Base-by-base conservation (phyloP, 2,329 filamentous ascomycete species). In the Taxawa tesnikishii region DNA sequence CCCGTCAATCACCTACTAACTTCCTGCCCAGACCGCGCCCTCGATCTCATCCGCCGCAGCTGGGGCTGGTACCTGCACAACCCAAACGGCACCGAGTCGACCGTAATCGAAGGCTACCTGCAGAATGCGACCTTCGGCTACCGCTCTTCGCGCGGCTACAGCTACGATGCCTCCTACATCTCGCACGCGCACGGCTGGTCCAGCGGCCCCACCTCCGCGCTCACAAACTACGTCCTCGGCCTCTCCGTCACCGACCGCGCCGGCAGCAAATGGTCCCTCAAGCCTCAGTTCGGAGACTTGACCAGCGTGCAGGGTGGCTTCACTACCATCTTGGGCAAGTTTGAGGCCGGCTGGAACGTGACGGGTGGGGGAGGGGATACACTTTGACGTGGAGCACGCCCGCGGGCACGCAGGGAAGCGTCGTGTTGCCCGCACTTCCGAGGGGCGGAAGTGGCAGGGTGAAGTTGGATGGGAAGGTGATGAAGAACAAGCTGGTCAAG, bases 1-100 rank as follows among this genome's bases (percentile, higher is more conserved):
- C n/a, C n/a, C n/a, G n/a, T n/a, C n/a, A n/a, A n/a, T n/a, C n/a
- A n/a, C n/a, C n/a, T n/a, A n/a, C n/a, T n/a, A n/a, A n/a, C n/a
- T n/a, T n/a, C 53, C 6, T 14, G 6, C n/a, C 15, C 14, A 3
- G 24, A 31, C 4, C 64, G 71, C 21, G 70, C 72, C 0, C 51
- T 78, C 0, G 58, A 68, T 8, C 60, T 77, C 11, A 67, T 76
- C 18, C 64, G 70, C 5, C 54, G 54, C 6, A 60, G 58, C 29
- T 77, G 73, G 73, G 73, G 72, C 8, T 74, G 69, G 68, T 75
- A 75, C 41, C 51, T 73, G 11, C 57, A 65, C 37, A 63, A 74
- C 36, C 59, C 63, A 1, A 65, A 70, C 40, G 70, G 70, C n/a
- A 75, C 72, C 0, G 56, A 65, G 34, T 68, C 62, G 26, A 76